These are phyloP conservation scores for Eucalyptus cloeziana DNA, from an alignment of 345 rosid genomes.

Conservation along the genomic window DNA sequence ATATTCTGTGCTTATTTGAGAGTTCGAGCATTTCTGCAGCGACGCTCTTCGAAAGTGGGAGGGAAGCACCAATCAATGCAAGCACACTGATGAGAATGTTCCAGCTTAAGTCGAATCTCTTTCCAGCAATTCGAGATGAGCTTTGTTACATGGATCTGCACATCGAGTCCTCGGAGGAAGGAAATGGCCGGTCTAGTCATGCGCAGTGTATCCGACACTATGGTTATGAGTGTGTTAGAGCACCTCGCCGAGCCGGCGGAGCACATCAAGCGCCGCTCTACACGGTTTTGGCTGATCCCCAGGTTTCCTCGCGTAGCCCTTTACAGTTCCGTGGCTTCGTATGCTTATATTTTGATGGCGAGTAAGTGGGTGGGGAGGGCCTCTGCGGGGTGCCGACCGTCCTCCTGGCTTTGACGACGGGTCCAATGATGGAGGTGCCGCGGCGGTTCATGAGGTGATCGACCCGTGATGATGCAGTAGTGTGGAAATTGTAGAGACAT, in stretches of 20 bases:
- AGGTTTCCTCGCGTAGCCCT: neutral
- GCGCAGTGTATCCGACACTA: too few relatives aligned
- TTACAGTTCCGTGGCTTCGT: neutral
- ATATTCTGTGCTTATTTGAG: neutral
- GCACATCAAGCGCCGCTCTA: neutral
- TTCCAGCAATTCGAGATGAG: neutral
- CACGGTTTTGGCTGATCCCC: neutral
- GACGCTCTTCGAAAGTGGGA: neutral
- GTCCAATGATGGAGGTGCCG: neutral
- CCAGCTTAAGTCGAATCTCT: neutral
- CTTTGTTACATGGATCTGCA: neutral
- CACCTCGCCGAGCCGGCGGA: neutral
- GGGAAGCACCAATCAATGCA: neutral
- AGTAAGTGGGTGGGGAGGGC: neutral
- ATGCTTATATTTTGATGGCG: neutral
- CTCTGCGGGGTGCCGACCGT: neutral
- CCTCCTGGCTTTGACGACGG: neutral
- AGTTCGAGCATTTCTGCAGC: neutral
- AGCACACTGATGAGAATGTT: neutral
- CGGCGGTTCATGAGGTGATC: neutral
- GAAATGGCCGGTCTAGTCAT: too few relatives aligned
- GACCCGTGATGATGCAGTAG: neutral
- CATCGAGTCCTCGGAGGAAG: too few relatives aligned
- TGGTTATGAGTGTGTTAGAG: neutral
- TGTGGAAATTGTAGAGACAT: neutral